Percentiles rank a stretch among this genome's conserved stretches.
Conservation (phyloP, 2,329 filamentous ascomycete genomes). For the Fonsecaea pedrosoi region DNA sequence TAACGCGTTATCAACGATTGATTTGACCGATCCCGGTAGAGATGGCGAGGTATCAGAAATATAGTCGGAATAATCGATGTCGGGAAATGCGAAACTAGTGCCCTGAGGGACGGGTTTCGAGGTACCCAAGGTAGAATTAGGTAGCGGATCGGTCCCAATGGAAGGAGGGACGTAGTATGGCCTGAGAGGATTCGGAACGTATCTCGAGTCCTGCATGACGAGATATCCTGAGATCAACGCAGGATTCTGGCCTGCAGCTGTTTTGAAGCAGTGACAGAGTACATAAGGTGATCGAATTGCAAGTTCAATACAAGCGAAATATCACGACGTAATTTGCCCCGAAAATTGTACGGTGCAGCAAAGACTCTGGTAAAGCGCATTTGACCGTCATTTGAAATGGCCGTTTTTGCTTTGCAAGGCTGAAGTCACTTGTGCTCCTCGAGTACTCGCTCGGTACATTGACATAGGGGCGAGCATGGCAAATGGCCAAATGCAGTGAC, state of each 20-base stretch:
- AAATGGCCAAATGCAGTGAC: conserved; percentile 41
- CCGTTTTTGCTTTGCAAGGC: not conserved
- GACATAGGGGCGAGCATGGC: conserved; percentile 47
- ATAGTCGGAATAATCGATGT: conserved; percentile 91
- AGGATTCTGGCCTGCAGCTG: not conserved
- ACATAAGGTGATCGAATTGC: conserved; percentile 12
- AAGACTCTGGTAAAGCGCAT: not conserved
- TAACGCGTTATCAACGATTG: conserved; percentile 80
- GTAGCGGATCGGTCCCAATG: conserved; percentile 60
- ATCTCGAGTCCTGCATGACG: conserved; percentile 41
- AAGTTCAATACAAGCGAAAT: not conserved
- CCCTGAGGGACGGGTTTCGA: conserved; percentile 44
- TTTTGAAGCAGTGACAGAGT: not conserved
- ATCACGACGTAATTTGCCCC: not conserved
- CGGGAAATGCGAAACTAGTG: conserved; percentile 65
- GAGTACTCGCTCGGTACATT: conserved; percentile 30
- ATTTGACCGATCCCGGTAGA: conserved; percentile 74
- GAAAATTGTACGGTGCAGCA: conserved; percentile 13
- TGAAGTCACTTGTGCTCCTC: not conserved
- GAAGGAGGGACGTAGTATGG: conserved; percentile 70
- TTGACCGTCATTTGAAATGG: not conserved
- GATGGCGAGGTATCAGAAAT: conserved; percentile 78
- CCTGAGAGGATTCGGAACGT: conserved; percentile 64
- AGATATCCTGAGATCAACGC: not conserved
- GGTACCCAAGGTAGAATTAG: conserved; percentile 48